A percentile compares a stretch with the other conserved stretches of the same genome.
These are phyloP conservation scores for Phragmites australis DNA, from an alignment of 176 grass and related monocot species.

Conservation along the genomic window DNA sequence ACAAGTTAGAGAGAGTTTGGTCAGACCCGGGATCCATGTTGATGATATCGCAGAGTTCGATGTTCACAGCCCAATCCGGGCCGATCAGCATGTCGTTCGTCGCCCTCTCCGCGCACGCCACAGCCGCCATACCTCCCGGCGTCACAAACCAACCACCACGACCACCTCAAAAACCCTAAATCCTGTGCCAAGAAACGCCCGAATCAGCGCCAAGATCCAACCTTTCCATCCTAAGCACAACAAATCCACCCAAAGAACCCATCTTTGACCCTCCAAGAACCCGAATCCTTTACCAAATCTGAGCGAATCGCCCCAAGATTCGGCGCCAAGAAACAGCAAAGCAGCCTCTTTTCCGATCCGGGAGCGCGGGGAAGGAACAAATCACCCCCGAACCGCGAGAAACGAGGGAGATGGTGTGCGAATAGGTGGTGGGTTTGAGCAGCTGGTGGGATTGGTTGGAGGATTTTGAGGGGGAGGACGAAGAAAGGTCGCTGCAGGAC, in stretches of 20 bases:
- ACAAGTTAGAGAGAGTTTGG: neutral
- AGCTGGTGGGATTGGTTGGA: conserved; percentile 44
- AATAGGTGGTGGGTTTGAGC: conserved; percentile 3
- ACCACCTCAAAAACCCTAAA: conserved; percentile 35
- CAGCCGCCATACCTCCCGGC: conserved; percentile 49
- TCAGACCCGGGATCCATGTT: conserved; percentile 87
- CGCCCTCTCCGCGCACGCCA: conserved; percentile 78
- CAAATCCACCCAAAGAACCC: neutral
- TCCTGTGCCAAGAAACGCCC: conserved; percentile 14
- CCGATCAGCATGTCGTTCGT: conserved; percentile 92
- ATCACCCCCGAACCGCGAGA: neutral
- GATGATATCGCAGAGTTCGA: conserved; percentile 99
- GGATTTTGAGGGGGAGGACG: conserved; percentile 8
- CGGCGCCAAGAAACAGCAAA: neutral
- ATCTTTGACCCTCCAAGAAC: neutral
- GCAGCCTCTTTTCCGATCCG: conserved; percentile 15
- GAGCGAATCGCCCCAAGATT: conserved; percentile 23
- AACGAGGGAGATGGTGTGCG: neutral
- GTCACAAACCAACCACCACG: neutral
- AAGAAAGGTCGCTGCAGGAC: conserved; percentile 8
- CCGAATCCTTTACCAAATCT: conserved; percentile 39
- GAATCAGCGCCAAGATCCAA: conserved; percentile 37
- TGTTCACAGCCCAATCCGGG: conserved; percentile 95
- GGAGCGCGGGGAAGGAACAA: neutral
- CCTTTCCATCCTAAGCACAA: neutral